Conservation (phyloP, 176 grass and related monocot species). For the Carex pumila region DNA sequence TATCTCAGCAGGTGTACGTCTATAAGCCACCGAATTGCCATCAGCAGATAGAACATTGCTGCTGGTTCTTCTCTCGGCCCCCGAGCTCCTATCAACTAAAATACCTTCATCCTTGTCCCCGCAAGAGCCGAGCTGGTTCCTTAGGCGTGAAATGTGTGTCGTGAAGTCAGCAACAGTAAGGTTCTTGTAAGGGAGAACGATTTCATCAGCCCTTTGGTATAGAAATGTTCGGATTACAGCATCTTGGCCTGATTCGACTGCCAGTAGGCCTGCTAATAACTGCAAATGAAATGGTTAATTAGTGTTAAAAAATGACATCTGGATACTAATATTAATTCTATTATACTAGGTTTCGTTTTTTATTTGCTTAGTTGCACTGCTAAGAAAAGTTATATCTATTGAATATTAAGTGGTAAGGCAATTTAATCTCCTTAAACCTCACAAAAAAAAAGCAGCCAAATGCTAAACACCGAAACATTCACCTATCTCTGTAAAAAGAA, state of each 20-base stretch:
- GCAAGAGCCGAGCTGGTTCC: conserved; percentile 38
- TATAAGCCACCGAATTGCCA: conserved; percentile 47
- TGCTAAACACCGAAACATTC: not conserved
- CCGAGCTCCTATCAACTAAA: conserved; percentile 29
- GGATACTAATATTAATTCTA: not conserved
- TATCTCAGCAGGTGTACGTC: conserved; percentile 55
- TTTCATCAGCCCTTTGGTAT: conserved; percentile 49
- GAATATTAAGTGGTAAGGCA: not conserved
- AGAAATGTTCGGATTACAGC: conserved; percentile 64
- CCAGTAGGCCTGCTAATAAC: conserved; percentile 50
- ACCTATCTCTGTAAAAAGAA: not conserved
- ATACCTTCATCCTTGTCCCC: conserved; percentile 68
- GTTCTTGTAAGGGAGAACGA: conserved; percentile 43
- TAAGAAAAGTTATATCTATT: not conserved
- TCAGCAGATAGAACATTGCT: conserved; percentile 65
- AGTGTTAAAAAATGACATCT: not conserved
- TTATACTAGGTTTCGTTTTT: not conserved
- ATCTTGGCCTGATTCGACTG: conserved; percentile 76
- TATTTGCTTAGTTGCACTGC: not conserved
- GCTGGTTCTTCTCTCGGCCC: conserved; percentile 39
- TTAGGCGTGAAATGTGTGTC: conserved; percentile 32
- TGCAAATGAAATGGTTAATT: conserved; percentile 11
- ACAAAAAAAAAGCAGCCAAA: not conserved
- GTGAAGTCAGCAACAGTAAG: conserved; percentile 69
- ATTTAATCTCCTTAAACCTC: not conserved